Conservation (phyloP, 352 stramenopile genomes). For the Phytopythium litorale region DNA sequence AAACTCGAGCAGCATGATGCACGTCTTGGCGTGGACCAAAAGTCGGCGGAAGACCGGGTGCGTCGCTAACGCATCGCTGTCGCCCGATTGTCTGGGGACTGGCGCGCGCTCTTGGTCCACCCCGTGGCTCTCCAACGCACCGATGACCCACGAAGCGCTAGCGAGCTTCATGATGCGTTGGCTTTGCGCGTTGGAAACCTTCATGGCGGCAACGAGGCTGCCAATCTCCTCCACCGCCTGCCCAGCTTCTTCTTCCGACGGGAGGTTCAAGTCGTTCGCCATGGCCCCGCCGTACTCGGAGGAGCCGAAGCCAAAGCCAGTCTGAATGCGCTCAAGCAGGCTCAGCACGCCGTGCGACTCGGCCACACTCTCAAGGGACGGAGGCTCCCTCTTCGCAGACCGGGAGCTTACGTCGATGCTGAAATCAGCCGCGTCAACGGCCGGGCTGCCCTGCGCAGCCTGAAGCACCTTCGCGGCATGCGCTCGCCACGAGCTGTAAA, state of each 20-base stretch:
- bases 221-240: background rate
- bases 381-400: background rate
- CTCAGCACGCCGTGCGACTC: background rate
- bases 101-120: background rate
- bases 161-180: slow-evolving; percentile 50
- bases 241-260: background rate
- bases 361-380: background rate
- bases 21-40: slow-evolving; percentile 17
- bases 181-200: slow-evolving; percentile 58
- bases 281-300: background rate
- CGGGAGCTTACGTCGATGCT: too few relatives aligned
- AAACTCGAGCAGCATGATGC: slow-evolving; percentile 30
- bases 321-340: background rate
- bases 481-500: slow-evolving; percentile 45
- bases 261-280: background rate
- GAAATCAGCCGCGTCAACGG: background rate
- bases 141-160: slow-evolving; percentile 41
- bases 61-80: background rate
- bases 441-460: background rate
- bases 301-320: background rate
- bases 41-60: slow-evolving; percentile 18
- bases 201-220: slow-evolving; percentile 27
- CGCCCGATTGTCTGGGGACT: too few relatives aligned
- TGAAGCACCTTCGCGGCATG: background rate
- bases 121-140: slow-evolving; percentile 6